Conservation (phyloP, 2,329 filamentous ascomycete species). For the Trichophyton schoenleinii region DNA sequence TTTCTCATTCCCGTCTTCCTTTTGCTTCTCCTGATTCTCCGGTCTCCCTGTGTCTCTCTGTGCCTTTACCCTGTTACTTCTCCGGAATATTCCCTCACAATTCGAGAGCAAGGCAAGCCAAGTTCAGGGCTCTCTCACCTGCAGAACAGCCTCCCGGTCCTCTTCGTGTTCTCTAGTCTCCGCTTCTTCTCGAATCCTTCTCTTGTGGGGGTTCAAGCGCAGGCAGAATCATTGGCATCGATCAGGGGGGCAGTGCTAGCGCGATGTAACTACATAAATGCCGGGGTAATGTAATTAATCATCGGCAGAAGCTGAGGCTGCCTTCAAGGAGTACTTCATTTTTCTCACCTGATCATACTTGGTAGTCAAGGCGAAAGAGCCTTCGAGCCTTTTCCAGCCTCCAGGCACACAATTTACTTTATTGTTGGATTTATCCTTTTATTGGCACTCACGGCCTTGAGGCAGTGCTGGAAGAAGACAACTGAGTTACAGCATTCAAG, state of each 20-base stretch:
- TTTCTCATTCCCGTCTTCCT: background rate
- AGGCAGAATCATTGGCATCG: background rate
- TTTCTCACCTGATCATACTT: too few relatives aligned
- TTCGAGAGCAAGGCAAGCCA: too few relatives aligned
- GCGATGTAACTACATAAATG: background rate
- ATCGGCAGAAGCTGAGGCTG: background rate
- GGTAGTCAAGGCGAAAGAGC: background rate
- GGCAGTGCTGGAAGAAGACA: background rate
- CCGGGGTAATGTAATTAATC: background rate
- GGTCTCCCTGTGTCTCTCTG: too few relatives aligned
- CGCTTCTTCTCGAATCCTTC: slow-evolving; percentile 2
- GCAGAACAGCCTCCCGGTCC: background rate
- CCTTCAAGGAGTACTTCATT: background rate
- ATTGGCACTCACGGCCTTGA: background rate
- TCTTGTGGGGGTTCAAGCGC: background rate
- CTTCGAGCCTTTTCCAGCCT: background rate
- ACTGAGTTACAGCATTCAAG: background rate
- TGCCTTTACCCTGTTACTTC: too few relatives aligned
- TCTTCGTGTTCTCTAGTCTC: background rate
- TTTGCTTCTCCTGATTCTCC: too few relatives aligned
- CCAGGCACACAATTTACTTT: background rate
- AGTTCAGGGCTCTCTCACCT: background rate
- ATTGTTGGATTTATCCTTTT: background rate
- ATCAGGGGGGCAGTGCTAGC: background rate
- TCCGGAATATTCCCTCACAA: background rate